These are phyloP conservation scores for Arachnomyces sp. DNA, from an alignment of 2,329 filamentous ascomycete species.

Conservation along the genomic window DNA sequence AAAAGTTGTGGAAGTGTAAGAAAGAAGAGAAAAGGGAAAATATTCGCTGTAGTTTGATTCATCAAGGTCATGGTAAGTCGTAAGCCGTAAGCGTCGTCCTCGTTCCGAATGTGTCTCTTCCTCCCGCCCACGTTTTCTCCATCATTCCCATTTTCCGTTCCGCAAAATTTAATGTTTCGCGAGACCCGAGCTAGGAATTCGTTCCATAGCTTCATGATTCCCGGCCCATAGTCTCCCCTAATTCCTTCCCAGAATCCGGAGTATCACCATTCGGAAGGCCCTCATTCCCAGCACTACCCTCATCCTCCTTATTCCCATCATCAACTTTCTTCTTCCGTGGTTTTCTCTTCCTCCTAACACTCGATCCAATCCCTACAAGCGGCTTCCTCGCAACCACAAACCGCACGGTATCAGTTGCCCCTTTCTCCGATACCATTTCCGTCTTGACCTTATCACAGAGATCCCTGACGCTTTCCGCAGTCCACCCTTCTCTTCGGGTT, in stretches of 20 bases:
- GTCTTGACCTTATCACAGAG: slow-evolving; percentile 31
- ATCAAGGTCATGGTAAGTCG: too few relatives aligned
- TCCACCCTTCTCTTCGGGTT: slow-evolving; percentile 27
- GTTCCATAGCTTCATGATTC: too few relatives aligned
- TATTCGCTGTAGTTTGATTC: not conserved
- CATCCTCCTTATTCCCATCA: not conserved
- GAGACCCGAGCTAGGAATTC: too few relatives aligned
- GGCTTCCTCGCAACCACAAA: slow-evolving; percentile 26
- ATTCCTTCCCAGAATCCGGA: too few relatives aligned
- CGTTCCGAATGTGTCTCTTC: too few relatives aligned
- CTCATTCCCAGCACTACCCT: not conserved
- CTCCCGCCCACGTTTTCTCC: too few relatives aligned
- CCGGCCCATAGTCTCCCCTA: too few relatives aligned
- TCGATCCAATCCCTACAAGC: slow-evolving; percentile 2
- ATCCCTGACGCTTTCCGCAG: slow-evolving; percentile 24
- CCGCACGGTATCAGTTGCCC: slow-evolving; percentile 18
- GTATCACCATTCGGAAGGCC: too few relatives aligned
- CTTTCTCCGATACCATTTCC: slow-evolving; percentile 25
- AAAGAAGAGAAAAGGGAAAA: slow-evolving; percentile 1
- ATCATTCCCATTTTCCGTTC: too few relatives aligned
- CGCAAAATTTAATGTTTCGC: too few relatives aligned
- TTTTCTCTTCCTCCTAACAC: not conserved
- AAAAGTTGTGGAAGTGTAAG: not conserved
- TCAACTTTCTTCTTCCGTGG: not conserved
- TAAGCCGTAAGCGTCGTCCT: too few relatives aligned